Conservation (phyloP, 768 basidiomycete species). For the Royoungia palumana region DNA sequence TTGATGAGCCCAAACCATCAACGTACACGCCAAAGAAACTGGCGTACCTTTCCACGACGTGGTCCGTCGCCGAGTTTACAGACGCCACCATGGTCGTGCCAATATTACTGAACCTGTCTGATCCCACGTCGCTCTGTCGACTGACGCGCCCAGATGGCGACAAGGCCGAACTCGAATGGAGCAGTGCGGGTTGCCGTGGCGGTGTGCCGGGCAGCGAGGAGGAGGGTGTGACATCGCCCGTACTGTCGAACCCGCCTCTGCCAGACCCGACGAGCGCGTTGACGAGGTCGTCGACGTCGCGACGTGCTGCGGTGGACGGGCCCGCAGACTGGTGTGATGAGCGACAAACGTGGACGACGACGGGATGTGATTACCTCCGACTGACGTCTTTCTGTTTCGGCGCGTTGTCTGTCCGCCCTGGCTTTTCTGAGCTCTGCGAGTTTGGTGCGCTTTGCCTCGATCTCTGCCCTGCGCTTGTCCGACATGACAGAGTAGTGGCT, state of each 20-base stretch:
- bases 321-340: constrained; percentile 31
- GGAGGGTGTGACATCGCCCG: constrained; percentile 59
- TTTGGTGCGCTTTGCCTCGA: constrained; percentile 86
- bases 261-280: constrained; percentile 49
- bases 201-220: constrained; percentile 75
- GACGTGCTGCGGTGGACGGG: constrained; percentile 41
- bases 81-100: constrained; percentile 46
- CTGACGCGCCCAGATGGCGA: constrained; percentile 62
- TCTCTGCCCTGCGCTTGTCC: constrained; percentile 76
- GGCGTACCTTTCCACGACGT: constrained; percentile 65
- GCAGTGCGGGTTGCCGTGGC: constrained; percentile 36
- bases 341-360: constrained; percentile 1
- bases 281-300: constrained; percentile 72
- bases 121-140: constrained; percentile 64
- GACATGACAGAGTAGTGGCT: constrained; percentile 39
- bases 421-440: constrained; percentile 81
- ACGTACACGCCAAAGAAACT: background rate
- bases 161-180: constrained; percentile 36
- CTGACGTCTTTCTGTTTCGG: constrained; percentile 41
- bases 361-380: constrained; percentile 19
- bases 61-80: constrained; percentile 57
- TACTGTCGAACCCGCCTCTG: constrained; percentile 50
- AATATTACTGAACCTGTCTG: constrained; percentile 39
- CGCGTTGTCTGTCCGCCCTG: constrained; percentile 64
- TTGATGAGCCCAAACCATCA: too few relatives aligned